phyloP scores from a whole-genome alignment of 1,284 basidiomycete species.

The Leccinum subrobustum region DNA sequence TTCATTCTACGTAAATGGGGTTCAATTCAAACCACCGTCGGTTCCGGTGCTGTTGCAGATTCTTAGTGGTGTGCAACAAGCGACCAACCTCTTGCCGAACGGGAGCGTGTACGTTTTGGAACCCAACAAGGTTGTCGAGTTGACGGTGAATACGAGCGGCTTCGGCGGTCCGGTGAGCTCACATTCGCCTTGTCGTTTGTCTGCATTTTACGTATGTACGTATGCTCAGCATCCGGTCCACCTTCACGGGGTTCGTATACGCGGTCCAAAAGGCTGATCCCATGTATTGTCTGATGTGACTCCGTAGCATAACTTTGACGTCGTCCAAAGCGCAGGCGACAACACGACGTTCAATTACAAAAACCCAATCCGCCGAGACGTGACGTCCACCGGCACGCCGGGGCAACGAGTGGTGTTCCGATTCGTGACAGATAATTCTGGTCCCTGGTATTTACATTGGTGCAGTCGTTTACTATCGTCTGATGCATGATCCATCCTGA shows the following conservation, averaged over 20 bases:
- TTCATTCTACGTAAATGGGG: not conserved
- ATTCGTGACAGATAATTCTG: not conserved
- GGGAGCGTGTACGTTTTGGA: not conserved
- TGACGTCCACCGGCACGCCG: not conserved
- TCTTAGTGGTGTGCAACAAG: not conserved
- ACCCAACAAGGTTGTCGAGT: not conserved
- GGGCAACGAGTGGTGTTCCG: not conserved
- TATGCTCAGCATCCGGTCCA: not conserved
- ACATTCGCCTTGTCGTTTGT: not conserved
- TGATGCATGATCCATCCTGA: not conserved
- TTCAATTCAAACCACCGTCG: not conserved
- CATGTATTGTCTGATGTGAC: not conserved
- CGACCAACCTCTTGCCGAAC: not conserved
- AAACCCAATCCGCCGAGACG: not conserved
- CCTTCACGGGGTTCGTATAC: not conserved
- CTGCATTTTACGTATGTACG: not conserved
- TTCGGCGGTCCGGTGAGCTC: not conserved
- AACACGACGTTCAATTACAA: not conserved
- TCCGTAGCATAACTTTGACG: not conserved
- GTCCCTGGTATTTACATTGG: constrained; percentile 37
- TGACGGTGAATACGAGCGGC: not conserved
- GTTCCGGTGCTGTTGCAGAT: not conserved
- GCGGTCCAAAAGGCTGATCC: not conserved
- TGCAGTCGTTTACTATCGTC: constrained; percentile 14
- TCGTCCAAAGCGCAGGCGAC: not conserved